Evolutionary conservation across 768 basidiomycete genomes (phyloP).

Genomic region (Mycena latifolia): DNA sequence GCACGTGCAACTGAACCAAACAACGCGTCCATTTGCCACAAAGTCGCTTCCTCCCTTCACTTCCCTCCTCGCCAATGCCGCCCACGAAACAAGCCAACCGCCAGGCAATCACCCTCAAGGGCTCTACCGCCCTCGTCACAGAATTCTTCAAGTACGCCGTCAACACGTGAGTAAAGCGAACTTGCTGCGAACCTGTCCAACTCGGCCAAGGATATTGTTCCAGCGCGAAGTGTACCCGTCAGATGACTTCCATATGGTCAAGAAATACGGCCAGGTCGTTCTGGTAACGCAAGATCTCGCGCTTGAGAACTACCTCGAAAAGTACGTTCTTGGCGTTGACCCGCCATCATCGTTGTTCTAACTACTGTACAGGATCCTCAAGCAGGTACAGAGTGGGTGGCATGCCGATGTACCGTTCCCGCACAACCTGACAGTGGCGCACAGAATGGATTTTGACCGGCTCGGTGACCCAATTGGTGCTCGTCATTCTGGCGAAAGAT

Average conservation of each 20-base stretch:
- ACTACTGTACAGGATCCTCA: slow-evolving; percentile 75
- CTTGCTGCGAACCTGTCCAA: slow-evolving; percentile 44
- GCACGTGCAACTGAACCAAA: slow-evolving; percentile 28
- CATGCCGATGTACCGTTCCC: slow-evolving; percentile 9
- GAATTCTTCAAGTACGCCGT: slow-evolving; percentile 99
- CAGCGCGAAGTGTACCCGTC: slow-evolving; percentile 97
- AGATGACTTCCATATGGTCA: slow-evolving; percentile 99
- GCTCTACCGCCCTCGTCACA: slow-evolving; percentile 92
- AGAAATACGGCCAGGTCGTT: slow-evolving; percentile 98
- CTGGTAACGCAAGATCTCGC: slow-evolving; percentile 94
- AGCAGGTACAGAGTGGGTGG: slow-evolving; percentile 89
- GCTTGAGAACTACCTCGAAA: slow-evolving; percentile 93
- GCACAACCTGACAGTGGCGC: slow-evolving; percentile 4
- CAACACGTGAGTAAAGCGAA: slow-evolving; percentile 75
- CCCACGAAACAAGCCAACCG: slow-evolving; percentile 48
- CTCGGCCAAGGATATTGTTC: slow-evolving; percentile 83
- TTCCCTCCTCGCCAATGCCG: slow-evolving; percentile 9
- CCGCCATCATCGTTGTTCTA: slow-evolving; percentile 14
- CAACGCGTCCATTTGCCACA: slow-evolving; percentile 38
- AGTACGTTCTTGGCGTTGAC: slow-evolving; percentile 53
- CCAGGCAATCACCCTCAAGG: slow-evolving; percentile 88
- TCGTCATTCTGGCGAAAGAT: slow-evolving; percentile 97
- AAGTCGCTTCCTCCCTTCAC: too few relatives aligned
- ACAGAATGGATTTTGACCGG: slow-evolving; percentile 95
- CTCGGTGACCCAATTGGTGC: slow-evolving; percentile 92